phyloP scores from a whole-genome alignment of 2,329 filamentous ascomycete genomes.

The Ilyonectria mors-panacis region DNA sequence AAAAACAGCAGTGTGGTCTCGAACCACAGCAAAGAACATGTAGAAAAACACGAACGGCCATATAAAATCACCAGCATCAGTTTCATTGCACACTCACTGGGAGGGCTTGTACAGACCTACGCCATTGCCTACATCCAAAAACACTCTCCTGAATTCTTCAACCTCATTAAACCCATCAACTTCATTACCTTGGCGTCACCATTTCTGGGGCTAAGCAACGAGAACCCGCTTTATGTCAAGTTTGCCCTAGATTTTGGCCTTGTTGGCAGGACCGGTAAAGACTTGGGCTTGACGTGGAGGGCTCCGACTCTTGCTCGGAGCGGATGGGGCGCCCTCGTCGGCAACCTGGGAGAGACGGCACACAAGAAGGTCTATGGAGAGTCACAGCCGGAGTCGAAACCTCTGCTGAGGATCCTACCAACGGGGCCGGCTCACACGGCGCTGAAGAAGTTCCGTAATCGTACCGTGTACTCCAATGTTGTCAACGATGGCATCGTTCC shows the following conservation, averaged over 20 bases:
- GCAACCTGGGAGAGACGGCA: constrained; percentile 75
- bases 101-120: constrained; percentile 92
- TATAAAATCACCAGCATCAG: constrained; percentile 96
- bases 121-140: constrained; percentile 97
- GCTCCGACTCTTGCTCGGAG: constrained; percentile 87
- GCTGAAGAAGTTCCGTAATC: constrained; percentile 88
- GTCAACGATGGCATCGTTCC: constrained; percentile 99
- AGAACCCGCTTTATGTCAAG: constrained; percentile 97
- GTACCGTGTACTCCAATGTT: constrained; percentile 96
- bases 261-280: constrained; percentile 95
- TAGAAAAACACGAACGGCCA: constrained; percentile 64
- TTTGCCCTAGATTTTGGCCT: constrained; percentile 97
- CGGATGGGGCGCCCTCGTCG: constrained; percentile 90
- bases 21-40: constrained; percentile 67
- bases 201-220: constrained; percentile 92
- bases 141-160: constrained; percentile 92
- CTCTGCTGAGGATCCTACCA: constrained; percentile 88
- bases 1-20: constrained; percentile 73
- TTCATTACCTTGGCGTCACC: constrained; percentile 92
- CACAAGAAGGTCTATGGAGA: constrained; percentile 50
- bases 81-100: constrained; percentile 92
- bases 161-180: constrained; percentile 87
- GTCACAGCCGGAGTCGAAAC: constrained; percentile 83
- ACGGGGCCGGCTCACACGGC: constrained; percentile 92
- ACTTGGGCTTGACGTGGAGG: constrained; percentile 94